Conservation (phyloP, 2,329 filamentous ascomycete genomes). For the Aspergillus neoniger region DNA sequence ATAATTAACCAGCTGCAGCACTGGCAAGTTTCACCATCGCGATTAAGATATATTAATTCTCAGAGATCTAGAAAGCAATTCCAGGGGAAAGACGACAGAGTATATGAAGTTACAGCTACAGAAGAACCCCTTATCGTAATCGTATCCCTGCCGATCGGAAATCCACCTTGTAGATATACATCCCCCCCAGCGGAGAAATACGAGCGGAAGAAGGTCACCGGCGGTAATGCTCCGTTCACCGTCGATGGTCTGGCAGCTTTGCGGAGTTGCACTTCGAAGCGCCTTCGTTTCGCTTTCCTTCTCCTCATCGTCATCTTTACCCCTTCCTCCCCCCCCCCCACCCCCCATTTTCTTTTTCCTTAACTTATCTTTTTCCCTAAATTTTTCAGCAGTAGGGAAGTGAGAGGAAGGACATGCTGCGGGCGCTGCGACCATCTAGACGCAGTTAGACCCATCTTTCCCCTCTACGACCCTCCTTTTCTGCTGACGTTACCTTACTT, state of each 20-base stretch:
- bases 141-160: not conserved
- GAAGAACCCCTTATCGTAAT: no score
- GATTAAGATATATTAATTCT: not conserved
- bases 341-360: not conserved
- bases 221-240: slow-evolving; percentile 1
- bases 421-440: slow-evolving; percentile 9
- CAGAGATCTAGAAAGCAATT: not conserved
- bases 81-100: not conserved
- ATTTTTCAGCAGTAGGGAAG: not conserved
- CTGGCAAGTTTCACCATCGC: not conserved
- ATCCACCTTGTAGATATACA: not conserved
- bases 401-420: slow-evolving; percentile 11
- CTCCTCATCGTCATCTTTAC: slow-evolving; percentile 7
- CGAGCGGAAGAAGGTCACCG: not conserved
- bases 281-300: slow-evolving; percentile 3
- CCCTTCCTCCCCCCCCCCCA: not conserved
- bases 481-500: not conserved
- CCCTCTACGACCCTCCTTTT: slow-evolving; percentile 6
- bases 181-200: not conserved
- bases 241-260: not conserved
- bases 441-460: not conserved
- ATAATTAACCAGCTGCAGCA: slow-evolving; percentile 1
- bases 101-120: not conserved
- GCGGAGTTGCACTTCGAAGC: slow-evolving; percentile 1
- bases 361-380: not conserved